Base-by-base conservation (phyloP, 306 rosid genomes). In the Chamaecrista fasciculata region DNA sequence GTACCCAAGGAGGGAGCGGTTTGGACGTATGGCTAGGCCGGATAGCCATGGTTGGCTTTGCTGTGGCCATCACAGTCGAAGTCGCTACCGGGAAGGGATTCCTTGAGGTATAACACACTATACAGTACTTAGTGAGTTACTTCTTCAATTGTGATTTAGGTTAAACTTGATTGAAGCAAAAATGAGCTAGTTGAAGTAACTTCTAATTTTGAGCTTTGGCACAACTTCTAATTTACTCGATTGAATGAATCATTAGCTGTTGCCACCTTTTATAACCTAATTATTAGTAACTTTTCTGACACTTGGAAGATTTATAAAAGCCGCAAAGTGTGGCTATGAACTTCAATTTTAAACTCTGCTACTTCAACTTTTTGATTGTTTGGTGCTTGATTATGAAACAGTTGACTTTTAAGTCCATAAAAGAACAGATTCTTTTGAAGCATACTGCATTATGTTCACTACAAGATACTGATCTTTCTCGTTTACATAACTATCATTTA, bases 11-110 rank as follows among this genome's bases (percentile, higher is more conserved):
- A 74, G 82, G 86, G 12, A 82, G 53, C 49, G 60, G 85, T 76
- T 62, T 91, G 86, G 97, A 94, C 72, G 86, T 90, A 33, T 91
- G 96, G 97, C 83, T 91, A 3, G 95, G 97, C 56, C 84, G 98
- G 73, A n/a, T 75, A 8, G 97, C 95, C 57, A 94, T 94, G 98
- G 74, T 94, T 67, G 95, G 98, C 46, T 94, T 94, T 81, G 87
- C 97, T 15, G 77, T 52, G 7, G 98, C 96, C 65, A 72, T 90
- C 25, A 67, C 75, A 59, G 90, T 90, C 55, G 98, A 93, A 90
- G 59, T 93, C 70, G 70, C 87, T 19, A 88, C 97, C 0, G 97
- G 98, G 28, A 93, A 83, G 81, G 98, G 98, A 60, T 89, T 93
- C 67, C 77, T 93, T 43, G 96, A 93, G 98, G 98, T 93, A 86